These are phyloP conservation scores for Penicillium griseofulvum DNA, from an alignment of 2,329 filamentous ascomycete species.

Conservation along the genomic window DNA sequence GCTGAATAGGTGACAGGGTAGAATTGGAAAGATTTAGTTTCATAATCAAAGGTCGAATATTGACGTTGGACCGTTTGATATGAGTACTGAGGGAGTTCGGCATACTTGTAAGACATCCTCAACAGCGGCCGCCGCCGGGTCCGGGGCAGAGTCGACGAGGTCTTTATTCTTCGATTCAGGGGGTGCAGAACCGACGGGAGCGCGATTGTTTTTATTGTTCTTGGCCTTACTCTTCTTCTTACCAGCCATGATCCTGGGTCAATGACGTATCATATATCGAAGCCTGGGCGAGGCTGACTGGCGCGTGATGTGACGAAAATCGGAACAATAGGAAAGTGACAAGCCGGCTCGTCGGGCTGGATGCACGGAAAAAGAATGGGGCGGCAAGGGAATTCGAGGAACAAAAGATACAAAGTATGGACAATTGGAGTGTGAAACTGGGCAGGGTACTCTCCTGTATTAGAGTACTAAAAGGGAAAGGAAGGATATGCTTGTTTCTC, in stretches of 20 bases:
- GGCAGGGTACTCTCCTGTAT: constrained; percentile 26
- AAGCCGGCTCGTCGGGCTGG: constrained; percentile 25
- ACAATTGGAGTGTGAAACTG: constrained; percentile 18
- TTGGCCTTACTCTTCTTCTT: constrained; percentile 37
- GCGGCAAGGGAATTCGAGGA: constrained; percentile 23
- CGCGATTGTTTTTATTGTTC: constrained; percentile 32
- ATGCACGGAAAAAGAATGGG: constrained; percentile 25
- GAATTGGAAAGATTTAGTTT: constrained; percentile 37
- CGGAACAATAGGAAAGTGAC: constrained; percentile 28
- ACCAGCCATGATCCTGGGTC: constrained; percentile 36
- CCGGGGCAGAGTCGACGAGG: constrained; percentile 24
- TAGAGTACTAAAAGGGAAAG: constrained; percentile 28
- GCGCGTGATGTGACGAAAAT: constrained; percentile 20
- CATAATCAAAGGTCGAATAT: constrained; percentile 46
- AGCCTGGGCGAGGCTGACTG: constrained; percentile 20
- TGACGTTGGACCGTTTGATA: constrained; percentile 44
- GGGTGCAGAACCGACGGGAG: constrained; percentile 29
- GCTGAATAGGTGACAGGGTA: constrained; percentile 36
- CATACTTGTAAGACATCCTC: constrained; percentile 47
- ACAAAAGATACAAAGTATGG: constrained; percentile 23
- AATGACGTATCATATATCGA: constrained; percentile 31
- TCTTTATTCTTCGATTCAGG: constrained; percentile 22
- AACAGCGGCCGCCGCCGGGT: constrained; percentile 30
- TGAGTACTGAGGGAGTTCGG: constrained; percentile 42
- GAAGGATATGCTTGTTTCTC: constrained; percentile 31